Evolutionary conservation across 495 filamentous ascomycete genomes (phyloP).

Genomic region (Trichoderma parareesei): DNA sequence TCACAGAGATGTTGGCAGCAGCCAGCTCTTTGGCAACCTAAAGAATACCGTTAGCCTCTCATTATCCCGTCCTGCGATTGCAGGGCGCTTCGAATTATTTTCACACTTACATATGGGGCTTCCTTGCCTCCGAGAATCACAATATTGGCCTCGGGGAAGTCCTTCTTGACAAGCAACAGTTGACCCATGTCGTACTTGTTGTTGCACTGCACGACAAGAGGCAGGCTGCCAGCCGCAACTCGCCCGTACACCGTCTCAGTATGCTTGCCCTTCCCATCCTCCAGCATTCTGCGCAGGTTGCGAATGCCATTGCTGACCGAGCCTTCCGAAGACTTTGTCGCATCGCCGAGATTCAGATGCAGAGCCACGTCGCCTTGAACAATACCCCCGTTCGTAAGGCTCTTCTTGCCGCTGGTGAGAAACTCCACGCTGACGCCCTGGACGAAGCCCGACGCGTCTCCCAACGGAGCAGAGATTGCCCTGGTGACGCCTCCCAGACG

Average conservation of each 20-base stretch:
- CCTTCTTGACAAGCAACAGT: constrained; percentile 25
- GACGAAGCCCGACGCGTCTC: constrained; percentile 25
- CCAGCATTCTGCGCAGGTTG: constrained; percentile 22
- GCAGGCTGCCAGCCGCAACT: constrained; percentile 23
- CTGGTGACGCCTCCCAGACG: constrained; percentile 43
- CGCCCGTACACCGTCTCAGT: constrained; percentile 25
- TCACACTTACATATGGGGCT: constrained; percentile 21
- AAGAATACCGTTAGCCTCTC: background rate
- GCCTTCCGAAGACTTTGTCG: constrained; percentile 18
- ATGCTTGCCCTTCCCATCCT: constrained; percentile 18
- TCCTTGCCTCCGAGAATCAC: constrained; percentile 29
- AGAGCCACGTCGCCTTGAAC: constrained; percentile 35
- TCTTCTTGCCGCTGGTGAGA: constrained; percentile 32
- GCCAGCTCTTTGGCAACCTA: constrained; percentile 33
- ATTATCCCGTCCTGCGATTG: background rate
- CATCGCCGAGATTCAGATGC: constrained; percentile 31
- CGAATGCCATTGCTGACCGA: constrained; percentile 23
- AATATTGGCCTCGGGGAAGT: constrained; percentile 21
- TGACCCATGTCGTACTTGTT: constrained; percentile 33
- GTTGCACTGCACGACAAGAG: constrained; percentile 25
- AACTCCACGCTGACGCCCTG: constrained; percentile 42
- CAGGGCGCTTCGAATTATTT: background rate
- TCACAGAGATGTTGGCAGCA: constrained; percentile 31
- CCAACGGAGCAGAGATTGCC: constrained; percentile 36
- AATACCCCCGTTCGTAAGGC: constrained; percentile 31